Conservation (phyloP, 2,329 filamentous ascomycete genomes). For the Camillea tinctor region DNA sequence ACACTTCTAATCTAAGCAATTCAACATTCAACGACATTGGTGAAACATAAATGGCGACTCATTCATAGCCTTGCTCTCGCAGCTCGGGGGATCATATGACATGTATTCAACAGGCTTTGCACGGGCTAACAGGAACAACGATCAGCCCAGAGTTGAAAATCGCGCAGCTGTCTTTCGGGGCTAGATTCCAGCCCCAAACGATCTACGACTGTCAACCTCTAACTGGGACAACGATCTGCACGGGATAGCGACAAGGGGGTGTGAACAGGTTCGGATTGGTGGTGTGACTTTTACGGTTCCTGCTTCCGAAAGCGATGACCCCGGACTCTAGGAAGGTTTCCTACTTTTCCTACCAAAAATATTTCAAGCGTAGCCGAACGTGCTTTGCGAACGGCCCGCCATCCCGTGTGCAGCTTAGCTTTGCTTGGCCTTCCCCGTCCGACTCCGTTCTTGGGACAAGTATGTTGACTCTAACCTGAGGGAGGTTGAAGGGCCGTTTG, state of each 20-base stretch:
- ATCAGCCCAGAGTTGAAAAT: neutral
- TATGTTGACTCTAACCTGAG: neutral
- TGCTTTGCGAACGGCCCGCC: neutral
- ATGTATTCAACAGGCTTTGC: neutral
- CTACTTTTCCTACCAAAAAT: neutral
- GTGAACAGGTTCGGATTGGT: neutral
- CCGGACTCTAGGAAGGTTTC: neutral
- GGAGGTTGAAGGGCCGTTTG: neutral
- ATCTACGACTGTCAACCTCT: neutral
- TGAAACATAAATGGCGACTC: neutral
- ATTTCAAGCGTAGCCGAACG: neutral
- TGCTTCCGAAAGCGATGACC: neutral
- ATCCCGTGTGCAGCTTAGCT: neutral
- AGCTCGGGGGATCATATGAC: neutral
- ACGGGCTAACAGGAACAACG: neutral
- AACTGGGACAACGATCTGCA: neutral
- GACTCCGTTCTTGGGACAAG: neutral
- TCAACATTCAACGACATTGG: neutral
- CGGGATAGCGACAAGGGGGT: neutral
- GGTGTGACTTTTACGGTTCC: neutral
- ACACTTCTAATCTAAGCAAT: neutral
- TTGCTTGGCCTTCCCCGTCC: neutral
- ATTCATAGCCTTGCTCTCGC: neutral
- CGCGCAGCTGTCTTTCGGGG: neutral
- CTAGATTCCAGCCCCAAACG: neutral